These are phyloP conservation scores for Malus domestica DNA, from an alignment of 306 rosid species.

Conservation along the genomic window ASM211411v1 NC_041795.1:21620001-21620500, in stretches of 20 bases:
- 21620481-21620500: conserved; percentile 3
- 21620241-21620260: no score
- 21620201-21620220: background rate
- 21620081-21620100: background rate
- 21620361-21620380: no score
- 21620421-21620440: no score
- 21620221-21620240: background rate
- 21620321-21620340: no score
- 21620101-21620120: background rate
- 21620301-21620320: no score
- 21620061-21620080: background rate
- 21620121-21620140: background rate
- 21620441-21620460: background rate
- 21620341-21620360: no score
- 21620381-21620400: no score
- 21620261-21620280: no score
- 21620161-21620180: background rate
- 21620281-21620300: no score
- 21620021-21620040: background rate
- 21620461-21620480: conserved; percentile 7
- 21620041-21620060: background rate
- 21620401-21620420: no score
- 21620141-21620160: background rate
- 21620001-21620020: background rate
- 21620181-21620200: background rate